These are phyloP conservation scores for Scytalidium lignicola DNA, from an alignment of 2,329 filamentous ascomycete genomes.

Conservation along the genomic window DNA sequence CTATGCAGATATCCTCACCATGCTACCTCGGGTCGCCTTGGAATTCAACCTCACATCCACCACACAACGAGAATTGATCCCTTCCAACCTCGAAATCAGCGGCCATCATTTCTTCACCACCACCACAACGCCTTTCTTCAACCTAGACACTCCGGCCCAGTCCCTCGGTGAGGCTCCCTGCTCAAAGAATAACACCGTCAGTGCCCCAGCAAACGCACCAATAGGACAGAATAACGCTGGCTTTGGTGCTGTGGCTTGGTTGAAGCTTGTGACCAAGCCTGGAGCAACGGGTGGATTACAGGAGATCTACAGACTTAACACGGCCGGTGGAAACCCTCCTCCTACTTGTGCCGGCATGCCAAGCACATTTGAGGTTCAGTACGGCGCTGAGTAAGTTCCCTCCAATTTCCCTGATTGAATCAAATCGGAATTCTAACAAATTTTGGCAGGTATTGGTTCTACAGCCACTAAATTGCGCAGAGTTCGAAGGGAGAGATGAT, in stretches of 20 bases:
- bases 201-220: slow-evolving; percentile 58
- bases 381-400: slow-evolving; percentile 75
- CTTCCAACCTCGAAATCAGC: slow-evolving; percentile 58
- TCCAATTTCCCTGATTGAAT: background rate
- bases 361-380: slow-evolving; percentile 66
- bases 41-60: slow-evolving; percentile 52
- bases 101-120: slow-evolving; percentile 80
- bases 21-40: slow-evolving; percentile 63
- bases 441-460: slow-evolving; percentile 26
- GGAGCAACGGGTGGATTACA: slow-evolving; percentile 59
- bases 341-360: slow-evolving; percentile 63
- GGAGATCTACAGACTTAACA: slow-evolving; percentile 79
- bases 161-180: slow-evolving; percentile 58
- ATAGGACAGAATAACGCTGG: slow-evolving; percentile 52
- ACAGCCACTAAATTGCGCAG: background rate
- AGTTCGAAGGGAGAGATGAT: background rate
- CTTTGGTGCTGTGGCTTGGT: slow-evolving; percentile 71
- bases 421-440: slow-evolving; percentile 5
- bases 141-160: slow-evolving; percentile 55
- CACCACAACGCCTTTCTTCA: slow-evolving; percentile 70
- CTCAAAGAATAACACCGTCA: slow-evolving; percentile 53
- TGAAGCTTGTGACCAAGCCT: slow-evolving; percentile 58
- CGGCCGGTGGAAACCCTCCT: slow-evolving; percentile 74
- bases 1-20: slow-evolving; percentile 60
- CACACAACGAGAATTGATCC: slow-evolving; percentile 37